Evolutionary conservation across 352 stramenopile species (phyloP).

Genomic region (Peronospora destructor): DNA sequence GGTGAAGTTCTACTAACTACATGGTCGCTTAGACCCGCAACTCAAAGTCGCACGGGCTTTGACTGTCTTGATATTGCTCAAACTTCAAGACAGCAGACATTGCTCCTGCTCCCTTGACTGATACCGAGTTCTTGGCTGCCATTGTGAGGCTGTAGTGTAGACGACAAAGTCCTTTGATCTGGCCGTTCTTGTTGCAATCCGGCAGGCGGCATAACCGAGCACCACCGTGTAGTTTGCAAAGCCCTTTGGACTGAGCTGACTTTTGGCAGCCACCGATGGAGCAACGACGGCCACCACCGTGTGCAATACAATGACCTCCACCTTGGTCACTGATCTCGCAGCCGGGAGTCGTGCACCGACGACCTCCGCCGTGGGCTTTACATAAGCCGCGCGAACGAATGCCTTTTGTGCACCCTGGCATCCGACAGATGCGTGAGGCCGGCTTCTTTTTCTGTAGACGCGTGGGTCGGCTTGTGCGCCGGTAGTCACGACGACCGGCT

Average conservation of each 20-base stretch:
- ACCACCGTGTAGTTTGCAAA: slow-evolving; percentile 82
- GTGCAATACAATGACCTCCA: slow-evolving; percentile 75
- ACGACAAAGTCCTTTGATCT: slow-evolving; percentile 73
- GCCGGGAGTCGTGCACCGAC: slow-evolving; percentile 62
- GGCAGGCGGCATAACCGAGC: slow-evolving; percentile 59
- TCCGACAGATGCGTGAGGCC: slow-evolving; percentile 69
- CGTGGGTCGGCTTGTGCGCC: slow-evolving; percentile 15
- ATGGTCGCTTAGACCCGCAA: slow-evolving; percentile 18
- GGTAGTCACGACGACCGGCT: slow-evolving; percentile 13
- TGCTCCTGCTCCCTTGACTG: slow-evolving; percentile 4
- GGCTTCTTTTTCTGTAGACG: slow-evolving; percentile 42
- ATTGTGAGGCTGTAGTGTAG: slow-evolving; percentile 54
- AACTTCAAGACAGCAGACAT: slow-evolving; percentile 12
- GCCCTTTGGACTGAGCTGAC: slow-evolving; percentile 71
- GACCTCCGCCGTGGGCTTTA: slow-evolving; percentile 78
- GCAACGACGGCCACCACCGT: slow-evolving; percentile 61
- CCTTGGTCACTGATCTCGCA: slow-evolving; percentile 84
- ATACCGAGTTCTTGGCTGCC: slow-evolving; percentile 18
- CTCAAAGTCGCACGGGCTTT: slow-evolving; percentile 23
- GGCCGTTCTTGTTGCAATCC: slow-evolving; percentile 76
- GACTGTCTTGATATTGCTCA: slow-evolving; percentile 7
- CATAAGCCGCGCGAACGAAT: slow-evolving; percentile 78
- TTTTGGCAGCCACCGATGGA: slow-evolving; percentile 64
- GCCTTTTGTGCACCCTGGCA: slow-evolving; percentile 69
- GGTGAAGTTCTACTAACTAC: slow-evolving; percentile 23